Evolutionary conservation across 2,329 filamentous ascomycete genomes (phyloP).

Genomic region (Mycocentrospora acerina): DNA sequence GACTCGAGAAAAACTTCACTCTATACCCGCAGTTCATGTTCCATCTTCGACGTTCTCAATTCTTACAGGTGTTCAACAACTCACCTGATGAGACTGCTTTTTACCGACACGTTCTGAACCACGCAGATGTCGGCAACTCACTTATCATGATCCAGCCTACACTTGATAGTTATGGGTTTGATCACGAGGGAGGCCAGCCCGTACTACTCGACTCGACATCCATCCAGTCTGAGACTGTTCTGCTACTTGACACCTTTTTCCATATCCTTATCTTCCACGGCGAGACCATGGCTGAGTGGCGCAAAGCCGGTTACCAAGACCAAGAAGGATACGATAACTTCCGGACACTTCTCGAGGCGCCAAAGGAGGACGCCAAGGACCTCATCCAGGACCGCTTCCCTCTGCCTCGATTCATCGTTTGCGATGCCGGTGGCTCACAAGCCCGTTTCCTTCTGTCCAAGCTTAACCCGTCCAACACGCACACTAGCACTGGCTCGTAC

Average conservation of each 20-base stretch:
- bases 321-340: conserved; percentile 99
- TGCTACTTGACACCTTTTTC: conserved; percentile 98
- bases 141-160: conserved; percentile 99
- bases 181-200: conserved; percentile 87
- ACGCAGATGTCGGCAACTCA: conserved; percentile 95
- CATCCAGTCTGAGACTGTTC: conserved; percentile 89
- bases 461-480: conserved; percentile 95
- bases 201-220: conserved; percentile 96
- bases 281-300: conserved; percentile 96
- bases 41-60: conserved; percentile 93
- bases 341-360: conserved; percentile 79
- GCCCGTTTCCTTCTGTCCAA: conserved; percentile 96
- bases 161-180: conserved; percentile 94
- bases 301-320: conserved; percentile 95
- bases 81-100: conserved; percentile 99
- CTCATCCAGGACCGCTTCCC: conserved; percentile 97
- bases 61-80: conserved; percentile 99
- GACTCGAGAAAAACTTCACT: conserved; percentile 92
- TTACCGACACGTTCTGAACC: conserved; percentile 93
- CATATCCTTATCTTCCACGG: conserved; percentile 99
- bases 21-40: conserved; percentile 99
- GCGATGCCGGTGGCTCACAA: conserved; percentile 96
- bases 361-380: conserved; percentile 97
- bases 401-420: conserved; percentile 97
- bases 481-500: conserved; percentile 81